phyloP scores from a whole-genome alignment of 176 grass and related monocot genomes.

The Urochloa ruziziensis region DNA sequence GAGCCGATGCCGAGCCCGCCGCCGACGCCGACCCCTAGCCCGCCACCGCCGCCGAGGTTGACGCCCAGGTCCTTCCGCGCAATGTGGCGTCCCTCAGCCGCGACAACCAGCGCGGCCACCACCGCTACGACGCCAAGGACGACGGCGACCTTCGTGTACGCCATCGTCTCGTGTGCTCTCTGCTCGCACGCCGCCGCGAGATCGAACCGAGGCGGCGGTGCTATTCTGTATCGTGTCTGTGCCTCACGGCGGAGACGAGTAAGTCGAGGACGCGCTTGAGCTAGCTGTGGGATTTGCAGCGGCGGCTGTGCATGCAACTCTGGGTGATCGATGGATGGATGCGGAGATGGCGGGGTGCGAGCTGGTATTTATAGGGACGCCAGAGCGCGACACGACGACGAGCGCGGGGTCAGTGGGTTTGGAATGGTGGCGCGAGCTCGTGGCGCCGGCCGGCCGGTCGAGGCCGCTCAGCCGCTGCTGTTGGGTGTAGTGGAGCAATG shows the following conservation, averaged over 20 bases:
- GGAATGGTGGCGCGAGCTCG: constrained; percentile 23
- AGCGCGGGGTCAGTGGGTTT: constrained; percentile 7
- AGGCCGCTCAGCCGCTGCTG: neutral
- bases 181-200: neutral
- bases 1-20: constrained; percentile 33
- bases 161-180: constrained; percentile 35
- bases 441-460: constrained; percentile 22
- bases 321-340: neutral
- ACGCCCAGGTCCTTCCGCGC: constrained; percentile 56
- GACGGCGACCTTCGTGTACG: constrained; percentile 25
- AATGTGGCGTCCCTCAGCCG: constrained; percentile 36
- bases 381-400: neutral
- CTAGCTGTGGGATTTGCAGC: neutral
- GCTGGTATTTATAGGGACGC: constrained; percentile 40
- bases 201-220: neutral
- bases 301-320: neutral
- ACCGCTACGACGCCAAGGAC: constrained; percentile 19
- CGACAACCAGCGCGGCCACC: constrained; percentile 23
- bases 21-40: neutral
- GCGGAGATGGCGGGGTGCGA: neutral
- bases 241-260: neutral
- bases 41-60: constrained; percentile 39
- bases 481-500: constrained; percentile 23
- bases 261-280: neutral
- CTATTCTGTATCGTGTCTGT: neutral